Base-by-base conservation (phyloP, 345 rosid species). In the Eucalyptus regnans region DNA sequence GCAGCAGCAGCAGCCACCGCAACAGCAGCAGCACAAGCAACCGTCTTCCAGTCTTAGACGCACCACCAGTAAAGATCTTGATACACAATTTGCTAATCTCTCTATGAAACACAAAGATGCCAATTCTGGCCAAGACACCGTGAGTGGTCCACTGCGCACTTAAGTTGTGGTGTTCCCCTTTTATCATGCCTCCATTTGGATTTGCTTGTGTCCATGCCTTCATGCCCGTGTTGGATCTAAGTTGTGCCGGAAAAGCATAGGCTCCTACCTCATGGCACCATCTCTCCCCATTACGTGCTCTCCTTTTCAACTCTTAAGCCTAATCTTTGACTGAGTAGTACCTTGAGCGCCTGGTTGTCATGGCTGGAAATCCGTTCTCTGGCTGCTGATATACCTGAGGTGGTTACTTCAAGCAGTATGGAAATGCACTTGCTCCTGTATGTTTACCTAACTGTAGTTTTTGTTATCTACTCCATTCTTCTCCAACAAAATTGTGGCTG, bases 61-160 rank as follows among this genome's bases (percentile, higher is more conserved):
- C 89, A 37, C 93, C 87, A 91, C 92, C 56, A 96, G 97, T 95
- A 95, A 93, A 93, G 99, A 98, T 90, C 94, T 97, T 12, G 99
- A 98, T 86, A 95, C 98, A 90, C 99, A 95, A 92, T 95, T 98
- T 88, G 94, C 94, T 49, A 95, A 92, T 91, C 99, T 97, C 87
- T 96, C 99, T 66, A 86, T 97, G 89, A 96, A 94, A 86, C 93
- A 93, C 48, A 96, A 94, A 91, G 97, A 96, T 88, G 90, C 96
- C 68, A 94, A 90, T 91, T 88, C 95, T 87, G 94, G 96, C 86
- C 94, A 90, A 80, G 97, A 96, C 87, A 87, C 95, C 88, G 94
- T 95, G 86, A 93, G 92, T 88, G 94, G 96, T 91, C 91, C 94
- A n/a, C 93, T 93, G 89, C 96, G 88, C 91, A 94, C 91, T 90